Evolutionary conservation across 2,329 filamentous ascomycete genomes (phyloP).

Genomic region (Mariannaea sp.): DNA sequence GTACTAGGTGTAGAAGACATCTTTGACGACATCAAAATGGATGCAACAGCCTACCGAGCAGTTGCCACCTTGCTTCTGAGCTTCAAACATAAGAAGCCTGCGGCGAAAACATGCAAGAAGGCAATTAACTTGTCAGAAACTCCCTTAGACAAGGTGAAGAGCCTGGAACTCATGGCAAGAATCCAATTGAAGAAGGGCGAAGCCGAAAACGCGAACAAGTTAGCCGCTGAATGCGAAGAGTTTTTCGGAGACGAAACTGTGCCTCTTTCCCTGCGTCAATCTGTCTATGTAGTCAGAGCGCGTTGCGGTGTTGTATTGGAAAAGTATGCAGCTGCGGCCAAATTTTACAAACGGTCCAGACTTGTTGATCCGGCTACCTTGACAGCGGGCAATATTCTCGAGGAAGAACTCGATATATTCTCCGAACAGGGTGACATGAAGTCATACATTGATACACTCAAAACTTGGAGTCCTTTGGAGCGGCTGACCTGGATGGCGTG

Average conservation of each 20-base stretch:
- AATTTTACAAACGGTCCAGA: conserved; percentile 26
- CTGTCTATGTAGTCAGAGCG: conserved; percentile 27
- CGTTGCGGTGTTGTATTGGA: conserved; percentile 20
- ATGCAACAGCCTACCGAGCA: conserved; percentile 25
- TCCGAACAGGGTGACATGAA: conserved; percentile 16
- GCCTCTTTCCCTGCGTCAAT: conserved; percentile 19
- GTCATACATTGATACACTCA: conserved; percentile 27
- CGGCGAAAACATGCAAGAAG: conserved; percentile 25
- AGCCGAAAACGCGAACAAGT: conserved; percentile 22
- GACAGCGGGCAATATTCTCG: conserved; percentile 26
- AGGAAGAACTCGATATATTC: conserved; percentile 29
- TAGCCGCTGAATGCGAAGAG: conserved; percentile 6
- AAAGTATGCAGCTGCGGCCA: conserved; percentile 16
- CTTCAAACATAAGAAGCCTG: conserved; percentile 21
- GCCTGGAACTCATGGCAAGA: conserved; percentile 21
- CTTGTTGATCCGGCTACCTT: conserved; percentile 26
- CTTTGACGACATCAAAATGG: conserved; percentile 27
- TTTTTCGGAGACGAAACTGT: conserved; percentile 17
- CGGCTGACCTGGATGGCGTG: conserved; percentile 36
- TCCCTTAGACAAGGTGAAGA: conserved; percentile 25
- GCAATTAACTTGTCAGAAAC: conserved; percentile 17
- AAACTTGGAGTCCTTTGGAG: conserved; percentile 35
- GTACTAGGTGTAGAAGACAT: conserved; percentile 29
- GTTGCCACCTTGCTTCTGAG: conserved; percentile 28
- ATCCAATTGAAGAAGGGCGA: conserved; percentile 19